Evolutionary conservation across 2,329 filamentous ascomycete species (phyloP).

Genomic region (Nemania sp.): DNA sequence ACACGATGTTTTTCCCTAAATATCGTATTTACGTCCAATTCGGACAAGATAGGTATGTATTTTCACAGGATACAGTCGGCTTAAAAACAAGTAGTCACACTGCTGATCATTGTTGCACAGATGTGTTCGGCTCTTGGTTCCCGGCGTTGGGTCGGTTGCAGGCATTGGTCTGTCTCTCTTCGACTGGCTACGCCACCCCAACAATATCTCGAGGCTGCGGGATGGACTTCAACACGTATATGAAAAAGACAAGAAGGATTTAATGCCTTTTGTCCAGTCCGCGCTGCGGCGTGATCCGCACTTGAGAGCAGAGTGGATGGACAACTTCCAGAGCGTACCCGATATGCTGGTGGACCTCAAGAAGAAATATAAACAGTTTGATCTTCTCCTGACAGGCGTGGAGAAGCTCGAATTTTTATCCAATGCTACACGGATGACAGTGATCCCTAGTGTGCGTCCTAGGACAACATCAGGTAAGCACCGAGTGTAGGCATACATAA

Average conservation of each 20-base stretch:
- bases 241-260: constrained; percentile 15
- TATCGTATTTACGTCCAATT: constrained; percentile 26
- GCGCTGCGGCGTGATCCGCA: constrained; percentile 10
- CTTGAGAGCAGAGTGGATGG: constrained; percentile 1
- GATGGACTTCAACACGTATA: constrained; percentile 21
- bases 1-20: constrained; percentile 1
- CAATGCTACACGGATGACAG: constrained; percentile 11
- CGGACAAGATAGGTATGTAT: constrained; percentile 15
- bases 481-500: neutral
- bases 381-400: neutral
- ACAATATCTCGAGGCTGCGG: constrained; percentile 19
- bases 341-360: constrained; percentile 9
- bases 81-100: neutral
- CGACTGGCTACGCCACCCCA: constrained; percentile 22
- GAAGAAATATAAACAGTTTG: constrained; percentile 4
- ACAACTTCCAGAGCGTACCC: neutral
- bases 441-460: constrained; percentile 14
- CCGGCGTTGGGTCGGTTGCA: constrained; percentile 4
- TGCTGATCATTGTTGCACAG: constrained; percentile 11
- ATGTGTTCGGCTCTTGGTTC: constrained; percentile 21
- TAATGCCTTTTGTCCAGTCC: constrained; percentile 10
- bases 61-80: neutral
- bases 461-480: constrained; percentile 20
- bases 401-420: constrained; percentile 24
- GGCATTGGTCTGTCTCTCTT: constrained; percentile 20